A percentile compares a stretch with the other conserved stretches of the same genome.
phyloP scores from a whole-genome alignment of 116 monocot species.

The Papilionanthe hybrid region DNA sequence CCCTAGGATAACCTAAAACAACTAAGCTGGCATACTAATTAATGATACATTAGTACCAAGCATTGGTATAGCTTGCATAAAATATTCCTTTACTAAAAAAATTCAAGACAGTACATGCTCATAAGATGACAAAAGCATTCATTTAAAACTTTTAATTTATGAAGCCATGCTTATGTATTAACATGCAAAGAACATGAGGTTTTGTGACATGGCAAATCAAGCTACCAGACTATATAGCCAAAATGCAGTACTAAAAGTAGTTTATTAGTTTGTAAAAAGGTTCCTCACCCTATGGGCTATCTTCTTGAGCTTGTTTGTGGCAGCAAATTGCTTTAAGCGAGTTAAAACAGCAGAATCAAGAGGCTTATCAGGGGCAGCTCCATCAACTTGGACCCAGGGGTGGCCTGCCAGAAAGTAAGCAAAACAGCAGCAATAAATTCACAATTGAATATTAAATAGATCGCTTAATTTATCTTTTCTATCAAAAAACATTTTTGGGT shows the following conservation, averaged over 20 bases:
- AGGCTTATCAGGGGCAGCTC: conserved; percentile 48
- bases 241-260: neutral
- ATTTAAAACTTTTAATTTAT: neutral
- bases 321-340: conserved; percentile 47
- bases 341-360: conserved; percentile 42
- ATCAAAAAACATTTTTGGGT: neutral
- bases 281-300: conserved; percentile 40
- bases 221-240: neutral
- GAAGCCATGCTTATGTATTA: neutral
- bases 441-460: neutral
- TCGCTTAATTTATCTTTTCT: neutral
- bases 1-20: too few relatives aligned
- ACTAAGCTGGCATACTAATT: neutral
- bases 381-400: conserved; percentile 39
- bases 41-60: neutral
- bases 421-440: neutral
- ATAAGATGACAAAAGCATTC: neutral
- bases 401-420: conserved; percentile 25
- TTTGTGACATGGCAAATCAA: neutral
- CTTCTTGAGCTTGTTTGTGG: conserved; percentile 44
- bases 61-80: neutral
- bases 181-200: neutral
- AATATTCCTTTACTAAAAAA: neutral
- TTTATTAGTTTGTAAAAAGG: neutral
- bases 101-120: neutral